phyloP scores from a whole-genome alignment of 1,284 basidiomycete species.

The Clitocybe nebularis region DNA sequence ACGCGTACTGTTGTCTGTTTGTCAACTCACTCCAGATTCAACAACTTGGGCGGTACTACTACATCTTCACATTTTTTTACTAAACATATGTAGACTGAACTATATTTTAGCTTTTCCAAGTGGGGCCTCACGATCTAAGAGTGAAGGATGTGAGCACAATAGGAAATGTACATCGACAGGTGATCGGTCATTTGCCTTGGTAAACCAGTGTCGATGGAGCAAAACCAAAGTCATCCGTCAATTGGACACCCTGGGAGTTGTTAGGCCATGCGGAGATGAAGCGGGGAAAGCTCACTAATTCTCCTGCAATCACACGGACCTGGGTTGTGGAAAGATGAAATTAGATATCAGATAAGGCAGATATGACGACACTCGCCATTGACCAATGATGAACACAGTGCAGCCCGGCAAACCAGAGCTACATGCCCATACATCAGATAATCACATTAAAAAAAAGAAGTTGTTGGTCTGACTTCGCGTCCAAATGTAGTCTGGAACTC shows the following conservation, averaged over 20 bases:
- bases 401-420: conserved; percentile 84
- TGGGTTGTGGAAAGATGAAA: conserved; percentile 21
- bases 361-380: conserved; percentile 49
- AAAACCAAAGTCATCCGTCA: conserved; percentile 74
- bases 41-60: background rate
- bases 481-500: conserved; percentile 75
- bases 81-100: background rate
- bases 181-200: conserved; percentile 53
- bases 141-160: conserved; percentile 4
- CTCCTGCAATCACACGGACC: conserved; percentile 78
- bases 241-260: conserved; percentile 48
- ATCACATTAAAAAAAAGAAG: background rate
- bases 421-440: background rate
- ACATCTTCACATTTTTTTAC: too few species aligned
- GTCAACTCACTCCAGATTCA: conserved; percentile 2
- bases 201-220: conserved; percentile 78
- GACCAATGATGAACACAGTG: conserved; percentile 87
- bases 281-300: conserved; percentile 49
- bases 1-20: conserved; percentile 13
- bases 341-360: conserved; percentile 7
- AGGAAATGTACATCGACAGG: too few species aligned
- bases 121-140: conserved; percentile 35
- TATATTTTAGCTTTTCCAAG: conserved; percentile 40
- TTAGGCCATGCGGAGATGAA: conserved; percentile 10
- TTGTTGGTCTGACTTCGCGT: conserved; percentile 55